Conservation (phyloP, 2,329 filamentous ascomycete species). For the Seiridium cupressi region DNA sequence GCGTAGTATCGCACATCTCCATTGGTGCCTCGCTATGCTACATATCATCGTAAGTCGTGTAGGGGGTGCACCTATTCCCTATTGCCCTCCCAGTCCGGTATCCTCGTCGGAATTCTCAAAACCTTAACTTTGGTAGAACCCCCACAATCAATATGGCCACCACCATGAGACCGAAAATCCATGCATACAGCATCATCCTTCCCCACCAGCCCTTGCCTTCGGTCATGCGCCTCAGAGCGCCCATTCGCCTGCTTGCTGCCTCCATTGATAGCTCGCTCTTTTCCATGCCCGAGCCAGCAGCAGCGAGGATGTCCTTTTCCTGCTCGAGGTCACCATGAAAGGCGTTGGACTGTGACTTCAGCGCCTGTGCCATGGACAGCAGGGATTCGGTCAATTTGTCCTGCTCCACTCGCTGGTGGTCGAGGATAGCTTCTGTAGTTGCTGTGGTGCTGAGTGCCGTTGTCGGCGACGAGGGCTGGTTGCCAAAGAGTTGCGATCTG, state of each 20-base stretch:
- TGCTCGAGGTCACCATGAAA: slow-evolving; percentile 71
- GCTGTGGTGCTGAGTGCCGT: slow-evolving; percentile 41
- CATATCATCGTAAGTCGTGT: slow-evolving; percentile 3
- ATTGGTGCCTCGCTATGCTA: slow-evolving; percentile 1
- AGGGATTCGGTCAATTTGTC: slow-evolving; percentile 79
- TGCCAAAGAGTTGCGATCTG: slow-evolving; percentile 44
- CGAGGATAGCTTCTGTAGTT: slow-evolving; percentile 69
- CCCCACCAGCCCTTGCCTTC: slow-evolving; percentile 89
- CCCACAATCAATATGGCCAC: slow-evolving; percentile 77
- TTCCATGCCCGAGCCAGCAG: slow-evolving; percentile 73
- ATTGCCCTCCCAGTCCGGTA: too few species aligned
- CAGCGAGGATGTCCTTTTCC: slow-evolving; percentile 68
- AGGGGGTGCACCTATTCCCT: too few species aligned
- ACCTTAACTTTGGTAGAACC: slow-evolving; percentile 82
- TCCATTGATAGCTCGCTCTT: slow-evolving; percentile 75
- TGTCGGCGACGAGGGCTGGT: slow-evolving; percentile 29
- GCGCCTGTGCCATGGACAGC: slow-evolving; percentile 72
- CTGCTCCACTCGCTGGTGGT: slow-evolving; percentile 77
- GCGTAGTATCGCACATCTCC: not conserved
- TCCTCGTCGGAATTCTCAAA: slow-evolving; percentile 44
- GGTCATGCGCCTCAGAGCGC: slow-evolving; percentile 72
- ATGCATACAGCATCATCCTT: slow-evolving; percentile 77
- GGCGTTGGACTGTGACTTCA: slow-evolving; percentile 72
- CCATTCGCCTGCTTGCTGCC: slow-evolving; percentile 74
- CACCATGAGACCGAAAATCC: slow-evolving; percentile 82